Evolutionary conservation across 1,139 yeast species (phyloP), one percentile per base, ranked within the genome.

Genomic region (Candida sojae): DNA sequence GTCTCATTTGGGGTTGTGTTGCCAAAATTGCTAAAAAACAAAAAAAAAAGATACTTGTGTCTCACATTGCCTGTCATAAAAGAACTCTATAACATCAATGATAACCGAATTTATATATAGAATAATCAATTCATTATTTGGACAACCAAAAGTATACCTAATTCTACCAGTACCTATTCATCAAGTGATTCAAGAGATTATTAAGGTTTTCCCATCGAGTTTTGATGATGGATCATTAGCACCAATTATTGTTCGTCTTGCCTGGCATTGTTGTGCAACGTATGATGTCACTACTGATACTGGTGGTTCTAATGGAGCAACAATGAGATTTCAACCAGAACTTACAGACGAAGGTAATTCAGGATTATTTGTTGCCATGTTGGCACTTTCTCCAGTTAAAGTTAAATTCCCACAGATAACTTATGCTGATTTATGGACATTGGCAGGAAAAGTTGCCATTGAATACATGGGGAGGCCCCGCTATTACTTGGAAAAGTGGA

Each of bases 181-280:
- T 0, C 41, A 48, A 30, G 51, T 62, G 3, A 53, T 51, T 12
- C 31, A 45, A n/a, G 61, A 53, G 17, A 61, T 65, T 10, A 48
- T 48, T 13, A 26, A 41, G 13, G 45, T 52, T 4, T 51, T 63
- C 11, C 56, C 59, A 2, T 39, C 50, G 5, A 53, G 45, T 12
- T 79, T 77, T 59, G 89, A 84, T 57, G 88, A 84, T 60, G 89
- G 89, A 2, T 79, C 86, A 3, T 72, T 77, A 47, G 90, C 86
- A 1, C 90, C 90, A 13, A 68, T 84, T 3, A 64, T 84, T 10
- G 79, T 84, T 23, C 72, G 89, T 46, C 69, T 85, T 39, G 85
- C 89, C 21, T 84, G 90, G 91, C 89, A 85, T 61, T 79, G 84
- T 40, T 77, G 84, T 42, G 89, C 88, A 17, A 83, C 90, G 6